These are phyloP conservation scores for Bipolaris sorokiniana DNA, from an alignment of 2,329 filamentous ascomycete species.

Conservation along the genomic window DNA sequence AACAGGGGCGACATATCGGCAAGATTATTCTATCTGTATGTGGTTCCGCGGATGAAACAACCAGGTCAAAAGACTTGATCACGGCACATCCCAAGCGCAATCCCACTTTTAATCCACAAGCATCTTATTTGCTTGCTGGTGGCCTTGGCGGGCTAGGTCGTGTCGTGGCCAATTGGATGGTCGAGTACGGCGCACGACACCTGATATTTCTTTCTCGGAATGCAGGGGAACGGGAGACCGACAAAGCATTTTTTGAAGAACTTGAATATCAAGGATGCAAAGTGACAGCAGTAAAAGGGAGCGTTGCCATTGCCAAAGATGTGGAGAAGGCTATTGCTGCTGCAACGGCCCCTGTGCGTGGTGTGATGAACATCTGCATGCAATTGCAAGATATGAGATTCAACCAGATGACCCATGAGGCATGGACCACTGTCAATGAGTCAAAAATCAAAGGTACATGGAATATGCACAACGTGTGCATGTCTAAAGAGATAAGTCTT, in stretches of 20 bases:
- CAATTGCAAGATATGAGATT: not conserved
- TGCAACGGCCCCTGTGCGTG: not conserved
- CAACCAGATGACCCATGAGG: not conserved
- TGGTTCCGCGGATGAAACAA: not conserved
- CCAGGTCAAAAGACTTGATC: not conserved
- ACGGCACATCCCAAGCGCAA: not conserved
- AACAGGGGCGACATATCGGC: slow-evolving; percentile 2
- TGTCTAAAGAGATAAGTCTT: not conserved
- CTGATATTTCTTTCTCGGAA: slow-evolving; percentile 25
- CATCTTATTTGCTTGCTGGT: slow-evolving; percentile 33
- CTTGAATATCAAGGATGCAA: not conserved
- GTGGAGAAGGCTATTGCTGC: not conserved
- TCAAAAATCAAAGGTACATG: not conserved
- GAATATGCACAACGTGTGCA: not conserved
- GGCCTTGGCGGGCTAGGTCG: slow-evolving; percentile 33
- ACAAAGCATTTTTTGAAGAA: not conserved
- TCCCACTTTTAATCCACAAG: not conserved
- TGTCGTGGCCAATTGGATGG: slow-evolving; percentile 25
- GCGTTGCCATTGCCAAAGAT: not conserved
- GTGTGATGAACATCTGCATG: not conserved
- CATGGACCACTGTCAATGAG: not conserved
- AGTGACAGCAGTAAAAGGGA: not conserved
- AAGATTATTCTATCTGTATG: not conserved
- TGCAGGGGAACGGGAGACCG: not conserved
- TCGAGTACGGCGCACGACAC: slow-evolving; percentile 22